phyloP scores from a whole-genome alignment of 495 filamentous ascomycete species.

The Penicillium flavigenum region DNA sequence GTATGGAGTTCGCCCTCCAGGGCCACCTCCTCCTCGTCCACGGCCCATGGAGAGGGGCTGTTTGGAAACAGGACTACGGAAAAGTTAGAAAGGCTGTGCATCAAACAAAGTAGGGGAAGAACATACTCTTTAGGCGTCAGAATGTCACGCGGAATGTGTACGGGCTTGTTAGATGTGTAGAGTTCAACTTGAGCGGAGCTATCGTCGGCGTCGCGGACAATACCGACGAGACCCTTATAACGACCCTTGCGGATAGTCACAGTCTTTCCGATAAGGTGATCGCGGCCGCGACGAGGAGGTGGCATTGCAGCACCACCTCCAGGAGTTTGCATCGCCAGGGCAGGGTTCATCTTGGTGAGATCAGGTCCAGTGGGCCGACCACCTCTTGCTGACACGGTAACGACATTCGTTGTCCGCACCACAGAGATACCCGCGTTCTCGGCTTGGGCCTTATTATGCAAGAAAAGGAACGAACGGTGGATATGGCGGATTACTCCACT shows the following conservation, averaged over 20 bases:
- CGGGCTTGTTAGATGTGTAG: slow-evolving; percentile 84
- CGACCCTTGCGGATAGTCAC: slow-evolving; percentile 79
- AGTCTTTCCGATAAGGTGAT: slow-evolving; percentile 87
- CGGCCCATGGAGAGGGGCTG: slow-evolving; percentile 66
- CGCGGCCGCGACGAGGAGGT: slow-evolving; percentile 77
- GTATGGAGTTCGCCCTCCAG: slow-evolving; percentile 42
- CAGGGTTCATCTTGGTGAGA: slow-evolving; percentile 89
- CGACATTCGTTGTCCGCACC: slow-evolving; percentile 78
- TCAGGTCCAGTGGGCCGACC: slow-evolving; percentile 73
- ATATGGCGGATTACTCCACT: slow-evolving; percentile 90
- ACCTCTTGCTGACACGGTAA: slow-evolving; percentile 87
- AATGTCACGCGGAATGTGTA: slow-evolving; percentile 74
- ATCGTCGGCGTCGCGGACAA: slow-evolving; percentile 90
- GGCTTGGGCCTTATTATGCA: slow-evolving; percentile 76
- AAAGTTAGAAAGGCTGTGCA: slow-evolving; percentile 20
- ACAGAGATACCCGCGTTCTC: slow-evolving; percentile 93
- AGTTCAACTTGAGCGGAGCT: slow-evolving; percentile 83
- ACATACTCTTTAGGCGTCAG: slow-evolving; percentile 78
- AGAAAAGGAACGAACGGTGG: slow-evolving; percentile 82
- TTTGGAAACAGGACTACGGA: slow-evolving; percentile 61
- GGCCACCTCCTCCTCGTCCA: slow-evolving; percentile 49
- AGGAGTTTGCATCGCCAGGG: slow-evolving; percentile 58
- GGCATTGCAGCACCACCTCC: slow-evolving; percentile 56
- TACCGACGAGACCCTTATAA: slow-evolving; percentile 90
- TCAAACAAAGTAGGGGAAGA: background rate